Percentiles rank a stretch among this genome's conserved stretches.
phyloP scores from a whole-genome alignment of 805 yeast genomes.

The Candida krabiensis region DNA sequence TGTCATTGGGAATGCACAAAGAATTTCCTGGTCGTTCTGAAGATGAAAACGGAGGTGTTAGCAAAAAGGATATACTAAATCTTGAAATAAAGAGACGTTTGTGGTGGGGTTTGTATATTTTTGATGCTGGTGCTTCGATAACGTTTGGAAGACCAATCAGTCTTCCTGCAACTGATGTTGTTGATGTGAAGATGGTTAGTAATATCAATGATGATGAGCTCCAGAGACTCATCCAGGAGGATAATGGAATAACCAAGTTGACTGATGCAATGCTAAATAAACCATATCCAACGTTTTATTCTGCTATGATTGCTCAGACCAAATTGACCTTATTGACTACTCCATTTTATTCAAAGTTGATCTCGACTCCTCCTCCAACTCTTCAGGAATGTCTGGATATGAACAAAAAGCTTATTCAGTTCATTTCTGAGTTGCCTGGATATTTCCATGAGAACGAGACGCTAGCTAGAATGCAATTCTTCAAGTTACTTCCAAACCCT shows the following conservation, averaged over 20 bases:
- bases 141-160: conserved; percentile 66
- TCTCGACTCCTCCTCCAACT: conserved; percentile 48
- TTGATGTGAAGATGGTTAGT: conserved; percentile 50
- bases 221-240: conserved; percentile 22
- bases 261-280: conserved; percentile 25
- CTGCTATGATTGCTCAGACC: conserved; percentile 57
- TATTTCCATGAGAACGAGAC: conserved; percentile 45
- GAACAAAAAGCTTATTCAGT: conserved; percentile 42
- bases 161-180: conserved; percentile 45
- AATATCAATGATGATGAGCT: conserved; percentile 49
- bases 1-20: conserved; percentile 60
- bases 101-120: conserved; percentile 69
- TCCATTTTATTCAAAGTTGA: conserved; percentile 47
- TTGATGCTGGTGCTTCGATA: conserved; percentile 63
- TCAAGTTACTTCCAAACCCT: conserved; percentile 23
- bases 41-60: conserved; percentile 14
- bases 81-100: conserved; percentile 57
- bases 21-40: conserved; percentile 42
- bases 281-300: conserved; percentile 53
- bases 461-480: conserved; percentile 25
- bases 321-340: conserved; percentile 48
- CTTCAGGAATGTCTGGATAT: conserved; percentile 51
- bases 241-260: conserved; percentile 13
- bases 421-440: conserved; percentile 43
- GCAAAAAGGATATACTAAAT: conserved; percentile 39